phyloP scores from a whole-genome alignment of 2,329 filamentous ascomycete genomes.

The Hypocrella siamensis region DNA sequence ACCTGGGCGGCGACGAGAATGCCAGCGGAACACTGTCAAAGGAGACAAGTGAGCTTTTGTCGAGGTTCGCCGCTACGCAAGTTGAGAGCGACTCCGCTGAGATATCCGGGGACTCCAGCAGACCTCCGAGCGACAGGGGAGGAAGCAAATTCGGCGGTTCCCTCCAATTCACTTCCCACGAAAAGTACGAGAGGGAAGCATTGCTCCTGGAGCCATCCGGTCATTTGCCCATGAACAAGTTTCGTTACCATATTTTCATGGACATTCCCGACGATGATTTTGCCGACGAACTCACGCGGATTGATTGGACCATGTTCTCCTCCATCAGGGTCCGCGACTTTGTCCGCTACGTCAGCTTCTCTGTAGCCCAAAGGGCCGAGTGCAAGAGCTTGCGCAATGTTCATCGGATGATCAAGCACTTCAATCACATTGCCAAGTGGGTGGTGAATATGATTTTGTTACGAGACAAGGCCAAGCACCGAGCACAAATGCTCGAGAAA shows the following conservation, averaged over 20 bases:
- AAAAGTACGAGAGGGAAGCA: conserved; percentile 70
- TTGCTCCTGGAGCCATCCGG: conserved; percentile 54
- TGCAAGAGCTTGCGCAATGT: conserved; percentile 71
- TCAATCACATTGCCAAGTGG: conserved; percentile 74
- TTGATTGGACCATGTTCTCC: conserved; percentile 97
- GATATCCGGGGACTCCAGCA: conserved; percentile 30
- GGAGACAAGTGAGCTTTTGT: conserved; percentile 22
- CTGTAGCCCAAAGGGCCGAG: conserved; percentile 53
- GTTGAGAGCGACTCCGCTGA: conserved; percentile 30
- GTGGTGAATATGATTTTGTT: conserved; percentile 74
- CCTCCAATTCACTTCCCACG: conserved; percentile 49
- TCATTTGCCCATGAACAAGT: conserved; percentile 59
- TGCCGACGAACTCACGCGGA: conserved; percentile 80
- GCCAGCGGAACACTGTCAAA: conserved; percentile 19
- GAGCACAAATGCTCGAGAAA: conserved; percentile 81
- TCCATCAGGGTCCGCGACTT: conserved; percentile 87
- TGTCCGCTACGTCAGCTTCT: conserved; percentile 75
- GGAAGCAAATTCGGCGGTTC: conserved; percentile 24
- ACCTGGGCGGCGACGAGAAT: conserved; percentile 20
- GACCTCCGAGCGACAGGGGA: conserved; percentile 23
- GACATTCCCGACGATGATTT: conserved; percentile 71
- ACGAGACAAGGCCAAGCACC: conserved; percentile 89
- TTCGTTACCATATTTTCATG: conserved; percentile 84
- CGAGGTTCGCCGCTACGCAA: conserved; percentile 30
- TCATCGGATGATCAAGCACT: conserved; percentile 86